These are phyloP conservation scores for Aspergillus oerlinghausenensis DNA, from an alignment of 2,329 filamentous ascomycete species.

Conservation along the genomic window DNA sequence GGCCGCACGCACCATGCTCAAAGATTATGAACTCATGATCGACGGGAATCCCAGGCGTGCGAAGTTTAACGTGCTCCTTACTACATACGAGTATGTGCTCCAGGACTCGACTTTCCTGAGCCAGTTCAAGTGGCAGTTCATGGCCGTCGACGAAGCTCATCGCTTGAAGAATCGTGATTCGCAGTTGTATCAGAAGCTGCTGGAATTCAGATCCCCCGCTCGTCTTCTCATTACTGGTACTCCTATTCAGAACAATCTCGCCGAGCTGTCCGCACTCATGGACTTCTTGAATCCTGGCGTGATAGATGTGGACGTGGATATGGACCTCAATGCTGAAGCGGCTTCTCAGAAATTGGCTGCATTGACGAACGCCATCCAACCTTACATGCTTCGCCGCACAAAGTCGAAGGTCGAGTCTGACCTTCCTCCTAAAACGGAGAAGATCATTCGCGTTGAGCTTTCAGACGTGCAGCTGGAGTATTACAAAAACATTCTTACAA, in stretches of 20 bases:
- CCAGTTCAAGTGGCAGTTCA: slow-evolving; percentile 94
- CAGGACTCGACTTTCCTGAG: slow-evolving; percentile 78
- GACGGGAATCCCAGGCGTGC: slow-evolving; percentile 82
- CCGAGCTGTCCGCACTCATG: slow-evolving; percentile 84
- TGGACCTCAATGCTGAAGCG: slow-evolving; percentile 75
- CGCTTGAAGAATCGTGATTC: slow-evolving; percentile 95
- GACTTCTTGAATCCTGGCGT: slow-evolving; percentile 97
- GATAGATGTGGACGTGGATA: slow-evolving; percentile 83
- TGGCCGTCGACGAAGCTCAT: slow-evolving; percentile 95
- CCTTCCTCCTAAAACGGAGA: slow-evolving; percentile 93
- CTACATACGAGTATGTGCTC: slow-evolving; percentile 94
- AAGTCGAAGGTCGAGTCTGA: slow-evolving; percentile 98
- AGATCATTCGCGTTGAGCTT: slow-evolving; percentile 96
- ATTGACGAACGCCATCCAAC: slow-evolving; percentile 80
- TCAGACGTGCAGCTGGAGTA: slow-evolving; percentile 96
- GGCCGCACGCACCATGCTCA: slow-evolving; percentile 77
- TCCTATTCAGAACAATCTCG: slow-evolving; percentile 93
- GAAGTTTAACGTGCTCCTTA: slow-evolving; percentile 96
- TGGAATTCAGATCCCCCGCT: slow-evolving; percentile 81
- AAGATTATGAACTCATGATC: slow-evolving; percentile 81
- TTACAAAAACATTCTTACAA: slow-evolving; percentile 97
- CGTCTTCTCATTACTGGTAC: slow-evolving; percentile 94
- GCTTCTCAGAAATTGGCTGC: slow-evolving; percentile 83
- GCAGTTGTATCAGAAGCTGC: slow-evolving; percentile 79
- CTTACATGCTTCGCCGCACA: slow-evolving; percentile 90